Base-by-base conservation (phyloP, 2,329 filamentous ascomycete species). In the Penicillium sp. region DNA sequence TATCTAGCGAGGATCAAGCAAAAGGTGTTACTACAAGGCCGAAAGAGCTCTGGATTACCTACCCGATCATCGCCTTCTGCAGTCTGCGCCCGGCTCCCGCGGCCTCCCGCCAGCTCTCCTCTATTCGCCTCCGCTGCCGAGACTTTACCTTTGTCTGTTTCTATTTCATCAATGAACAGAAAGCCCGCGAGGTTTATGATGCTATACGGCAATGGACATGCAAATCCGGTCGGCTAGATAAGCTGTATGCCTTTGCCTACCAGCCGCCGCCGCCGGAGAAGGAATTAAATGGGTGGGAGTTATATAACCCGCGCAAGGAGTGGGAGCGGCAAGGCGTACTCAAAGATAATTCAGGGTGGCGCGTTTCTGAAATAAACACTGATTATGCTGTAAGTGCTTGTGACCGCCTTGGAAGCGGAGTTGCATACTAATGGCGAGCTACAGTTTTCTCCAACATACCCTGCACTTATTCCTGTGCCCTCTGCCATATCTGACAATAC, bases 131-230 rank as follows among this genome's bases (percentile, higher is more conserved):
- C 54, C 85, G 90, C 46, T 90, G 91, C 66, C 87, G 92, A 50
- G 93, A 98, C 75, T 97, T 98, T 68, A 92, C 83, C 42, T 95
- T 91, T 70, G 84, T 95, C 53, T 91, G 88, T 54, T 91, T 98
- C 72, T 90, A 91, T 71, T 95, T 98, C 66, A 66, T 75, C 18
- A 82, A 86, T 49, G 86, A 91, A 62, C 79, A 79, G 46, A 78
- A 83, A 57, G 92, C 89, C 7, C 83, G 87, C 50, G 88, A 95
- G 57, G 87, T 88, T 1, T 98, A 90, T 68, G 91, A 96, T 50
- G 90, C 84, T 54, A 88, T 98, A 57, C 88, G 86, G 54, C 74
- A 78, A 38, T 82, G 88, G 62, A 92, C 90, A 0, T 95, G 89
- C 73, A 90, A 83, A 62, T 73, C 95, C 7, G 87, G 88, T 5